These are phyloP conservation scores for Lipomyces yamadae DNA, from an alignment of 805 yeast species.

Conservation along the genomic window DNA sequence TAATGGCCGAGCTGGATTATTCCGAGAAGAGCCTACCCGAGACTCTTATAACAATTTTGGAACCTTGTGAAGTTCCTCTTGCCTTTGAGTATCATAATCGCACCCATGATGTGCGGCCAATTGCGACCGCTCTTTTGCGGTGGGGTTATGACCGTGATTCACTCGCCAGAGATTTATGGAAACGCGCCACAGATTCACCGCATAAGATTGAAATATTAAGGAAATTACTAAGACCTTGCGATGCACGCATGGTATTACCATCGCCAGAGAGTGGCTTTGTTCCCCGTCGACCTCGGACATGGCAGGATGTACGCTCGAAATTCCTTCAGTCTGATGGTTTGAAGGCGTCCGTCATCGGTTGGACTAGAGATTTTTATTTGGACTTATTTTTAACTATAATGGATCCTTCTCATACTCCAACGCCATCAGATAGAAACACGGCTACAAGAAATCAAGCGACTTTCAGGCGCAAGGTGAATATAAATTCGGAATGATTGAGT, in stretches of 20 bases:
- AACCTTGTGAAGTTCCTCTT: background rate
- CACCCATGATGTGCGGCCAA: background rate
- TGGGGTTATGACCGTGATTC: constrained; percentile 1
- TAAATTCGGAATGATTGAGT: background rate
- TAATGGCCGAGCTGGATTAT: background rate
- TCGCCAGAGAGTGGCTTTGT: constrained; percentile 2
- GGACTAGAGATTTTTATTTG: background rate
- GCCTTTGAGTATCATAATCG: background rate
- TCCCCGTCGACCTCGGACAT: constrained; percentile 1
- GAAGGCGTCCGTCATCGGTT: background rate
- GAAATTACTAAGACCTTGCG: background rate
- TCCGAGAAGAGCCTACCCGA: constrained; percentile 3
- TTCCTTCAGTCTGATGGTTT: background rate
- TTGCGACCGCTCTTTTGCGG: constrained; percentile 3
- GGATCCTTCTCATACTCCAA: background rate
- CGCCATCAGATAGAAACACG: constrained; percentile 2
- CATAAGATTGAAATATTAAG: background rate
- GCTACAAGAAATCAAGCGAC: background rate
- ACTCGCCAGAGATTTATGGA: background rate
- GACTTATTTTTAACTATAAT: background rate
- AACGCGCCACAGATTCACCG: constrained; percentile 2
- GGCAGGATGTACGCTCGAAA: background rate
- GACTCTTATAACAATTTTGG: background rate
- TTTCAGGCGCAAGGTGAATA: background rate
- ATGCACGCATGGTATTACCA: background rate